A percentile compares a stretch with the other conserved stretches of the same genome.
Evolutionary conservation across 768 basidiomycete species (phyloP).

Genomic region (Suillus sp.): DNA sequence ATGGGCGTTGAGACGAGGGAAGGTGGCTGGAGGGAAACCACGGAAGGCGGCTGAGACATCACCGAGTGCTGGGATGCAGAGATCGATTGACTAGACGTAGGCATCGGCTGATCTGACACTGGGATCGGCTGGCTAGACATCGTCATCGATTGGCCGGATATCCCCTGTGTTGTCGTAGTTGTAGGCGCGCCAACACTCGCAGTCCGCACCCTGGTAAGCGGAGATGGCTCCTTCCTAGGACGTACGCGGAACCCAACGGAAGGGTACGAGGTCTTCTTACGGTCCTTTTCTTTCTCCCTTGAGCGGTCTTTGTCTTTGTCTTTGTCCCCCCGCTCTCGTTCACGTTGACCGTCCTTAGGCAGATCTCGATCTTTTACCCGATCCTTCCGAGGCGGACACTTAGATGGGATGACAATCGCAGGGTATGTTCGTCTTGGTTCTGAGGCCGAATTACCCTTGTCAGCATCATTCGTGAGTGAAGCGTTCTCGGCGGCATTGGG

Average conservation of each 20-base stretch:
- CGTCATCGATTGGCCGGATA: constrained; percentile 12
- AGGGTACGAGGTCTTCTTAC: constrained; percentile 46
- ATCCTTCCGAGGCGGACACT: background rate
- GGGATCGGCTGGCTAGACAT: constrained; percentile 15
- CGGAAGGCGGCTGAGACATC: background rate
- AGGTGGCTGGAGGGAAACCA: background rate
- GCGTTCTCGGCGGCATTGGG: background rate
- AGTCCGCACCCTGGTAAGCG: constrained; percentile 20
- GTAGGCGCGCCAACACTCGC: constrained; percentile 14
- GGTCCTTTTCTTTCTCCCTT: constrained; percentile 42
- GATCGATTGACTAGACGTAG: background rate
- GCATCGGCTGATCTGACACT: constrained; percentile 14
- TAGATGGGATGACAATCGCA: constrained; percentile 2
- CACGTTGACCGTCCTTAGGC: background rate
- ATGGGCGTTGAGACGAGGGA: constrained; percentile 12
- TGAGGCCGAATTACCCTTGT: background rate
- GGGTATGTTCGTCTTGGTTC: constrained; percentile 1
- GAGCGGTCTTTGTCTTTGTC: constrained; percentile 8
- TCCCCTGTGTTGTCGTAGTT: constrained; percentile 14
- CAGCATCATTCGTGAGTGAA: background rate
- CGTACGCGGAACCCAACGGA: constrained; percentile 50
- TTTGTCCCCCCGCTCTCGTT: constrained; percentile 3
- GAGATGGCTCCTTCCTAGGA: constrained; percentile 36
- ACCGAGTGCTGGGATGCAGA: background rate
- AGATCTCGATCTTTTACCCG: background rate